phyloP scores from a whole-genome alignment of 345 rosid genomes.

The Trapa incisa region DNA sequence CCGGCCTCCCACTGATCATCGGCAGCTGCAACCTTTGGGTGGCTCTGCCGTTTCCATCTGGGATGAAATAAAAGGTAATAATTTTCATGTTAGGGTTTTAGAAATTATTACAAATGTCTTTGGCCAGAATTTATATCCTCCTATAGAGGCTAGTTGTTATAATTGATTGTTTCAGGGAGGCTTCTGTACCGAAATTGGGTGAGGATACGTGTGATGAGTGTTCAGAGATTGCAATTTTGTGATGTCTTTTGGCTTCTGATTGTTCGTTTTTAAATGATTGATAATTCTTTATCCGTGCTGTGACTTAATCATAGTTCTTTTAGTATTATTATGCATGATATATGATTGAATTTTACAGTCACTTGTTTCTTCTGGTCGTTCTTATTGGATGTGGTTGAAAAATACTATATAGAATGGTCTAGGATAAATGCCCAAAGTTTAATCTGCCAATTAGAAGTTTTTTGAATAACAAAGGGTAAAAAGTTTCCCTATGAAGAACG shows the following conservation, averaged over 20 bases:
- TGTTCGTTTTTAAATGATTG: not conserved
- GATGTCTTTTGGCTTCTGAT: not conserved
- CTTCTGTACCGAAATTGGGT: too few relatives aligned
- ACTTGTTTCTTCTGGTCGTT: too few relatives aligned
- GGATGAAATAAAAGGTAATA: constrained; percentile 1
- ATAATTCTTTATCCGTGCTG: too few relatives aligned
- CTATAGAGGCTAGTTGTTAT: not conserved
- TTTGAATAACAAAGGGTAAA: not conserved
- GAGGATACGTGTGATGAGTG: not conserved
- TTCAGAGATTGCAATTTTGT: not conserved
- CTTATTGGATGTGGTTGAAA: not conserved
- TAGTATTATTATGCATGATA: not conserved
- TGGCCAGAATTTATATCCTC: not conserved
- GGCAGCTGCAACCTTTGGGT: not conserved
- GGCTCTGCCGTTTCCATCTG: not conserved
- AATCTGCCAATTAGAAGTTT: not conserved
- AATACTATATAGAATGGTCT: too few relatives aligned
- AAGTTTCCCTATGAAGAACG: too few relatives aligned
- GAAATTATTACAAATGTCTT: not conserved
- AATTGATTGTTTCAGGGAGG: not conserved
- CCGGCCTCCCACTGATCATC: not conserved
- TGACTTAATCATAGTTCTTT: not conserved
- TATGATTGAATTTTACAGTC: not conserved
- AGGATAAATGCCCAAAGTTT: not conserved
- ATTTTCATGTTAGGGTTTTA: not conserved